Base-by-base conservation (phyloP, 2,329 filamentous ascomycete genomes). In the Chaetomium sp. region DNA sequence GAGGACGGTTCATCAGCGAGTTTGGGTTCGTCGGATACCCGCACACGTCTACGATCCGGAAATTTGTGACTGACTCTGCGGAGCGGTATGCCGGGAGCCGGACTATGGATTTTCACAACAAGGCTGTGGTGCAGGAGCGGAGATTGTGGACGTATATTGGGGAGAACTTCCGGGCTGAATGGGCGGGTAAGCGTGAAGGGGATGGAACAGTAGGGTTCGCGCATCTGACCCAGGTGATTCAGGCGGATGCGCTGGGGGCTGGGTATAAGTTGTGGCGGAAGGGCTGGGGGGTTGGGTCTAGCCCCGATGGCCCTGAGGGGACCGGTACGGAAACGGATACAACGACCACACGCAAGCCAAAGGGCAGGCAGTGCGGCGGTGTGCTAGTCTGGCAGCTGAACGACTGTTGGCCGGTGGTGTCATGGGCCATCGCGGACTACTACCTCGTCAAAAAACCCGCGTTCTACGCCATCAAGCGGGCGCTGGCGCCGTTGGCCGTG, bases 1-100 rank as follows among this genome's bases (percentile, higher is more conserved):
- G 81, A 34, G 87, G 87, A 4, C 80, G 88, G 1, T 91, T 91
- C 71, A 86, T 89, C 55, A 87, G 84, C 62, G 88, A 91, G 66
- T 91, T 91, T 61, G 88, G 88, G 57, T 90, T 91, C 86, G 82
- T 90, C 67, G 85, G 85, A 0, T 89, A 90, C 66, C 89, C 89
- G 0, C 81, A 87, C 66, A 77, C 89, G 60, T 76, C 83, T 50
- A 91, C 89, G 0, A 85, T 89, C 58, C 79, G 82, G 45, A 71
- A 77, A 37, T 90, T 85, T 67, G 79, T 89, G 61, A 81, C 77
- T 1, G 62, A 72, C 7, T 68, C 70, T 19, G 69, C 72, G 43
- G 79, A 86, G 54, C 76, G 82, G 37, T 74, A 79, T 38, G 82
- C 86, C 1, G 85, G 89, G 59, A 90, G 85, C 6, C 81, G 82